Evolutionary conservation across 352 stramenopile species (phyloP).

Genomic region (Phytopythium aichiense): DNA sequence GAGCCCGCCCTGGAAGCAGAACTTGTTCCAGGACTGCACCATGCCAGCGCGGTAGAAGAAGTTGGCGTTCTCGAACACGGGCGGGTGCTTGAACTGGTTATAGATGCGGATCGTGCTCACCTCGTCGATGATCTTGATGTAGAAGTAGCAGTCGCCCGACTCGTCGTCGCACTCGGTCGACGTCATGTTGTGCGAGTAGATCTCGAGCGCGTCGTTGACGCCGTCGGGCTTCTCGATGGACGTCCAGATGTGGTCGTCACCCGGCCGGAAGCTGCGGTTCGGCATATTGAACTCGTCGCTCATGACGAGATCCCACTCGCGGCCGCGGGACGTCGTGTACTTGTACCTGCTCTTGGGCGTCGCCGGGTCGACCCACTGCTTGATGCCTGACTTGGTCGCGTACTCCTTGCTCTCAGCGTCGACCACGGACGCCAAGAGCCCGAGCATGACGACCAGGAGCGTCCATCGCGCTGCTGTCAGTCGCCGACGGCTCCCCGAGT

Average conservation of each 20-base stretch:
- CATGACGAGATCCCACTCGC: constrained; percentile 55
- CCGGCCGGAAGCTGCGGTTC: constrained; percentile 73
- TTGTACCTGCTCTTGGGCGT: constrained; percentile 24
- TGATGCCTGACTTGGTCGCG: constrained; percentile 36
- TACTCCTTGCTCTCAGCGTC: constrained; percentile 12
- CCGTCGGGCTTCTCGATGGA: constrained; percentile 89
- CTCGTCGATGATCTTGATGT: constrained; percentile 28
- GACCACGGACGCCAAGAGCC: not conserved
- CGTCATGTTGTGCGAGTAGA: constrained; percentile 79
- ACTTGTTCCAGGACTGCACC: constrained; percentile 91
- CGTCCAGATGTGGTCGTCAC: constrained; percentile 85
- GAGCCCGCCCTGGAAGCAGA: constrained; percentile 91
- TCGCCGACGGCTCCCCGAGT: not conserved
- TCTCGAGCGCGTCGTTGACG: constrained; percentile 77
- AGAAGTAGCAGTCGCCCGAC: constrained; percentile 26
- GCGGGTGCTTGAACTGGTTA: constrained; percentile 23
- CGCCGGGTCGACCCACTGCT: constrained; percentile 41
- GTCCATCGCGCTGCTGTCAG: not conserved
- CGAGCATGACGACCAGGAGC: not conserved
- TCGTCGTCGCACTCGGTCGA: constrained; percentile 26
- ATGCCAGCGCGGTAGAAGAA: constrained; percentile 61
- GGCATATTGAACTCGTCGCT: constrained; percentile 87
- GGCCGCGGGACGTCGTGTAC: constrained; percentile 33
- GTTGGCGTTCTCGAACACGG: constrained; percentile 13
- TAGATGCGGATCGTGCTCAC: constrained; percentile 17